Percentiles rank a stretch among this genome's conserved stretches.
phyloP scores from a whole-genome alignment of 805 yeast species.

The Spencermartinsiella europaea region DNA sequence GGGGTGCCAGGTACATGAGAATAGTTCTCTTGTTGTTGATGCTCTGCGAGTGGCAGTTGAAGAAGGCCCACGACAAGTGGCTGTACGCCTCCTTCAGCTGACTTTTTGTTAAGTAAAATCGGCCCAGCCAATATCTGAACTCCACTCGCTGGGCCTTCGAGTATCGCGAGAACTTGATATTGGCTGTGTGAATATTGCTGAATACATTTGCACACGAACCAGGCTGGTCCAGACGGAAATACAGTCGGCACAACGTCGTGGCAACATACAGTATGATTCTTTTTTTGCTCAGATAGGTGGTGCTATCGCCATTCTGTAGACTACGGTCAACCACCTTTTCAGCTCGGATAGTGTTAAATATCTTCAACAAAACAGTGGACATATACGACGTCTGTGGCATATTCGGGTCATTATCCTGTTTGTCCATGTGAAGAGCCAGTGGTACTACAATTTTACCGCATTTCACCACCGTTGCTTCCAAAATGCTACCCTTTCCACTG shows the following conservation, averaged over 20 bases:
- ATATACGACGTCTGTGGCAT: slow-evolving; percentile 40
- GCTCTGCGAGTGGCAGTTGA: slow-evolving; percentile 32
- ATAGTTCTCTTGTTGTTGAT: slow-evolving; percentile 38
- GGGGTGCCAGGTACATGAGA: slow-evolving; percentile 47
- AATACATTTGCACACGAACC: slow-evolving; percentile 41
- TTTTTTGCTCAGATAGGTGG: slow-evolving; percentile 34
- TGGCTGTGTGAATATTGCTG: slow-evolving; percentile 52
- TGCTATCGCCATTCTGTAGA: slow-evolving; percentile 4
- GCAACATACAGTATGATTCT: slow-evolving; percentile 50
- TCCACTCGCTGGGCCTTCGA: slow-evolving; percentile 47
- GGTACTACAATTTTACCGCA: slow-evolving; percentile 15
- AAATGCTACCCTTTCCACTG: slow-evolving; percentile 28
- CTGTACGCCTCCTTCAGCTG: slow-evolving; percentile 47
- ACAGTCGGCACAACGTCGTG: slow-evolving; percentile 48
- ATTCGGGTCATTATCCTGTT: slow-evolving; percentile 23
- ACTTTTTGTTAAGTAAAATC: slow-evolving; percentile 49
- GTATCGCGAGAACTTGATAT: slow-evolving; percentile 38
- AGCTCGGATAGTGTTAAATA: slow-evolving; percentile 58
- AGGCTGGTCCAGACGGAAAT: slow-evolving; percentile 38
- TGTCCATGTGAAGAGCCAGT: slow-evolving; percentile 15
- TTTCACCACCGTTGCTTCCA: slow-evolving; percentile 11
- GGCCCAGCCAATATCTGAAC: slow-evolving; percentile 51
- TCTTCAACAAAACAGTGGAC: slow-evolving; percentile 50
- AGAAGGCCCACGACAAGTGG: slow-evolving; percentile 54
- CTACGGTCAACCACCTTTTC: slow-evolving; percentile 29